Conservation (phyloP, 441 rosid species). For the Populus hybrid region DNA sequence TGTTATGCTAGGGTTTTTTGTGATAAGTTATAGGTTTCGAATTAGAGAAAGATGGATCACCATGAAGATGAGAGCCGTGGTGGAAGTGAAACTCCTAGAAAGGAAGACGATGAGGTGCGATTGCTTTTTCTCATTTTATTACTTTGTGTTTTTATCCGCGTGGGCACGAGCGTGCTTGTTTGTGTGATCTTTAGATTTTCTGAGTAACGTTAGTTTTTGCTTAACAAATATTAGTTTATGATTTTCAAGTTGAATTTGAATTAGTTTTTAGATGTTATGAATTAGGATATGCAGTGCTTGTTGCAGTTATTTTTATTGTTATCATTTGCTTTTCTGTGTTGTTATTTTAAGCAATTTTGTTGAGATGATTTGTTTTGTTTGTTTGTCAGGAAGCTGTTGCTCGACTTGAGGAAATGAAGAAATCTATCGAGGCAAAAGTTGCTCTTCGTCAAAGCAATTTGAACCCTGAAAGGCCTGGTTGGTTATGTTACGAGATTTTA, state of each 20-base stretch:
- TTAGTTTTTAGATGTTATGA: not conserved
- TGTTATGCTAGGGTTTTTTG: not conserved
- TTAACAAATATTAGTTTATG: not conserved
- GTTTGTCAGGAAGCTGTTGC: constrained; percentile 76
- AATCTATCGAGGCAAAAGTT: constrained; percentile 68
- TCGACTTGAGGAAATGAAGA: constrained; percentile 73
- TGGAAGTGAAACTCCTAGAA: constrained; percentile 42
- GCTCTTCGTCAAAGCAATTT: constrained; percentile 90
- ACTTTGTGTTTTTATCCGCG: not conserved
- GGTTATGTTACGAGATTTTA: constrained; percentile 23
- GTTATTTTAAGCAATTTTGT: not conserved
- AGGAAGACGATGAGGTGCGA: constrained; percentile 81
- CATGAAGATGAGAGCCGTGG: constrained; percentile 62
- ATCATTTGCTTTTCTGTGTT: not conserved
- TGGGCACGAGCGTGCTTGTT: not conserved
- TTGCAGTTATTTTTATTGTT: not conserved
- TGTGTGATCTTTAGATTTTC: not conserved
- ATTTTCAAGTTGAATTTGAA: not conserved
- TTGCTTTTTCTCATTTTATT: constrained; percentile 2
- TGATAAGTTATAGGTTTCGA: not conserved
- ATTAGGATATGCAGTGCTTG: not conserved
- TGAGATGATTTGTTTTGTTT: not conserved
- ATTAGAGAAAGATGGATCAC: constrained; percentile 48
- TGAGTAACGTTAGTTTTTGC: not conserved
- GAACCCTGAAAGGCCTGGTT: constrained; percentile 96